Conservation (phyloP, 139 green algal species). For the Trebouxia sp. region DNA sequence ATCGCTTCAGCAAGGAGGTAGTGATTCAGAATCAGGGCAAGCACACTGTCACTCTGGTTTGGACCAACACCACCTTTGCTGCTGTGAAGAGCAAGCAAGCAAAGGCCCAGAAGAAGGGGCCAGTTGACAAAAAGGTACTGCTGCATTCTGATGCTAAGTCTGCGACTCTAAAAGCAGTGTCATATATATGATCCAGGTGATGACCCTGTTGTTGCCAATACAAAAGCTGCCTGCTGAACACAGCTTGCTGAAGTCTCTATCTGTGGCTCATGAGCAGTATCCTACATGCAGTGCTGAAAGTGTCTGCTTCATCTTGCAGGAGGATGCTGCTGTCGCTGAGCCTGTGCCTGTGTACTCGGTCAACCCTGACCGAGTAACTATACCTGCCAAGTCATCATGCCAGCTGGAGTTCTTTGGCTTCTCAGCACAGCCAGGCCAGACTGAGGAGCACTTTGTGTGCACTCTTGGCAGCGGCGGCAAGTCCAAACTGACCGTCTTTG, state of each 20-base stretch:
- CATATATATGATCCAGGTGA: no score
- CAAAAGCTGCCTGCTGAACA: no score
- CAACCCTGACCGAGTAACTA: conserved; percentile 46
- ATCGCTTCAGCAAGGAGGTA: conserved; percentile 58
- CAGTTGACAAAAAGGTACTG: no score
- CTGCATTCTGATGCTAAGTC: no score
- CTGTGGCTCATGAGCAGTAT: background rate
- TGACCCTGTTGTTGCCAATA: no score
- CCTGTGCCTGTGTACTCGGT: conserved; percentile 55
- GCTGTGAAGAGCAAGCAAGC: background rate
- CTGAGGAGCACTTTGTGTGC: conserved; percentile 60
- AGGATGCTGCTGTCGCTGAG: background rate
- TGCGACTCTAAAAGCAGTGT: no score
- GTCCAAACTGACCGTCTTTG: conserved; percentile 28
- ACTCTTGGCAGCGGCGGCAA: conserved; percentile 28
- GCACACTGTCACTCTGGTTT: conserved; percentile 51
- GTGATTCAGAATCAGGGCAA: conserved; percentile 68
- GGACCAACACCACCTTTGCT: conserved; percentile 50
- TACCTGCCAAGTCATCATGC: conserved; percentile 53
- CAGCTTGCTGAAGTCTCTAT: no score
- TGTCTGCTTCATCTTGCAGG: background rate
- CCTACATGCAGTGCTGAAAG: background rate
- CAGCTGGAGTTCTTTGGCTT: conserved; percentile 60
- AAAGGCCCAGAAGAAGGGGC: background rate
- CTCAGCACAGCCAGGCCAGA: conserved; percentile 31